A percentile compares a stretch with the other conserved stretches of the same genome.
phyloP scores from a whole-genome alignment of 768 basidiomycete genomes.

The Tulasnella sp. region DNA sequence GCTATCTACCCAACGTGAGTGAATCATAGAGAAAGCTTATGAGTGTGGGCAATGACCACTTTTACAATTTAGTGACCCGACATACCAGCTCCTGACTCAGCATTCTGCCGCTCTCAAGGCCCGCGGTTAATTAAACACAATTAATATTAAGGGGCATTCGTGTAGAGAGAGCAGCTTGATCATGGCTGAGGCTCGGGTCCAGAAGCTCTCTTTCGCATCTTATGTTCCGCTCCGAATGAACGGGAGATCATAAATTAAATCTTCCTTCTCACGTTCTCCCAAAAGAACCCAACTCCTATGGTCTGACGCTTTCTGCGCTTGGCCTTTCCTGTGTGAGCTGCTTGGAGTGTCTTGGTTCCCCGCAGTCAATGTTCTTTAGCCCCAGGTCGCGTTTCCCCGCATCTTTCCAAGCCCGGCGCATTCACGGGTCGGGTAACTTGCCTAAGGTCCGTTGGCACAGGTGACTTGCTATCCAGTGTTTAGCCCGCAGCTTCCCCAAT shows the following conservation, averaged over 20 bases:
- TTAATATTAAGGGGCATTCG: neutral
- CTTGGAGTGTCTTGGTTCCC: neutral
- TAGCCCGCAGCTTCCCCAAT: no score
- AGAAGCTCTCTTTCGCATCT: neutral
- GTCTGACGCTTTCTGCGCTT: neutral
- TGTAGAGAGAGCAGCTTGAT: neutral
- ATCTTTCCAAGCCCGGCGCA: neutral
- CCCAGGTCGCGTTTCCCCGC: neutral
- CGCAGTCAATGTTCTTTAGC: neutral
- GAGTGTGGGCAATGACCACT: neutral
- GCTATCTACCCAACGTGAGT: conserved; percentile 45
- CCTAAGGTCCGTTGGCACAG: no score
- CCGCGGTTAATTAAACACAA: conserved; percentile 35
- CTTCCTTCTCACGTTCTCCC: no score
- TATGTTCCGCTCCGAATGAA: neutral
- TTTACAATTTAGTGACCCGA: conserved; percentile 38
- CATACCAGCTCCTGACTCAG: conserved; percentile 45
- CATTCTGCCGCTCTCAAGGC: conserved; percentile 50
- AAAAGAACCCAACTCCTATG: neutral
- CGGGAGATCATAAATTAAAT: neutral
- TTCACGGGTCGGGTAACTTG: neutral
- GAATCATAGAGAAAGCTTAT: neutral
- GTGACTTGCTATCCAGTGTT: no score
- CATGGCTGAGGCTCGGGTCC: neutral
- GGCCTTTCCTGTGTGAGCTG: neutral